Evolutionary conservation across 345 rosid genomes (phyloP).

Genomic region (Rhizophora apiculata): DNA sequence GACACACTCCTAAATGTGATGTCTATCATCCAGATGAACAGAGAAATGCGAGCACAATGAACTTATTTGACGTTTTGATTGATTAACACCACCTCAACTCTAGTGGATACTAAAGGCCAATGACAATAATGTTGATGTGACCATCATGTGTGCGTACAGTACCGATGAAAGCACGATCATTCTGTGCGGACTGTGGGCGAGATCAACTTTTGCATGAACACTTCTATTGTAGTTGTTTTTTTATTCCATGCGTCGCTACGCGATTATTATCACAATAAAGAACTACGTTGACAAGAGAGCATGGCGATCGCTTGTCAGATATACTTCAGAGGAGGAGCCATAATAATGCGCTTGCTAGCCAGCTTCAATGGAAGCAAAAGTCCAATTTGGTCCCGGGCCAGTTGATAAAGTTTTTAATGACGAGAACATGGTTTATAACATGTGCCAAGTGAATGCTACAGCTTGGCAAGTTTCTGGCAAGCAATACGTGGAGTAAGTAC

Average conservation of each 20-base stretch:
- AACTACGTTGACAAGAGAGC: no score
- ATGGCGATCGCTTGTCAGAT: no score
- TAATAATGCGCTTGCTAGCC: neutral
- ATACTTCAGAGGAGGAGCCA: no score
- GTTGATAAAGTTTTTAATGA: slow-evolving; percentile 9
- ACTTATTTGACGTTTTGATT: slow-evolving; percentile 1
- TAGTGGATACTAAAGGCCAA: neutral
- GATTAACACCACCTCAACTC: neutral
- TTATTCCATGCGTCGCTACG: no score
- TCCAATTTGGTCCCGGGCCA: neutral
- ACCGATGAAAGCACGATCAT: neutral
- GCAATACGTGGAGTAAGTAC: no score
- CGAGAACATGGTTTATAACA: neutral
- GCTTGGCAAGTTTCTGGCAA: no score
- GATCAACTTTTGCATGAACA: neutral
- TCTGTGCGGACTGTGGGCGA: neutral
- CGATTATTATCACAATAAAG: no score
- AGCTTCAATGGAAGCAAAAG: neutral
- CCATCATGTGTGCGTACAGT: neutral
- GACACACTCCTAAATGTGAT: neutral
- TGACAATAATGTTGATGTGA: neutral
- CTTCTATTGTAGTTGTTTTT: neutral
- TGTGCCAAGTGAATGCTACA: neutral
- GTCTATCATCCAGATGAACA: neutral
- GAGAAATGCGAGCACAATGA: slow-evolving; percentile 3